Conservation (phyloP, 441 rosid genomes). For the Adansonia gregorii region DNA sequence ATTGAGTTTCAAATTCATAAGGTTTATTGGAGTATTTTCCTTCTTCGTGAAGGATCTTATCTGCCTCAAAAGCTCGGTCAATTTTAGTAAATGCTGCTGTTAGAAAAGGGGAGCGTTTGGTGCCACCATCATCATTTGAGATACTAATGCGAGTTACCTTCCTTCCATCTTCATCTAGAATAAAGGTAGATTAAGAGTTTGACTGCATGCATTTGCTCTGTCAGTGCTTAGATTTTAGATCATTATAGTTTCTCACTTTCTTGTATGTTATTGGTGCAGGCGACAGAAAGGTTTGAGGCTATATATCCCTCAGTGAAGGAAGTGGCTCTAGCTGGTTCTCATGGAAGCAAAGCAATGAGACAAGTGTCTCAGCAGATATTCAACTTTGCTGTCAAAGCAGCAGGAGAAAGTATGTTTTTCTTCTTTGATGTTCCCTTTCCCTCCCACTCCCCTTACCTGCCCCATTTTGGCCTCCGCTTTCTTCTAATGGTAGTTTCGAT, state of each 20-base stretch:
- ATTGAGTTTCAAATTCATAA: not conserved
- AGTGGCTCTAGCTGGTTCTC: slow-evolving; percentile 80
- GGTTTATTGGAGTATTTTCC: slow-evolving; percentile 23
- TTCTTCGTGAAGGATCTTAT: slow-evolving; percentile 57
- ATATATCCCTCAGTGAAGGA: slow-evolving; percentile 74
- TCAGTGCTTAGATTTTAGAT: slow-evolving; percentile 11
- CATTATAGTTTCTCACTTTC: slow-evolving; percentile 22
- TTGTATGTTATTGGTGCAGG: slow-evolving; percentile 48
- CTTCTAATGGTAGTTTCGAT: not conserved
- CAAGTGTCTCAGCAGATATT: slow-evolving; percentile 71
- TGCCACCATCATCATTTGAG: slow-evolving; percentile 82
- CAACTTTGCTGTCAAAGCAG: slow-evolving; percentile 56
- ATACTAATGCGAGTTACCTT: slow-evolving; percentile 66
- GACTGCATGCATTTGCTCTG: slow-evolving; percentile 16
- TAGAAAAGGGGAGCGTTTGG: slow-evolving; percentile 84
- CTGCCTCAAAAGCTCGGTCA: slow-evolving; percentile 69
- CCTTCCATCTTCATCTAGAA: slow-evolving; percentile 72
- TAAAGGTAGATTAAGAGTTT: slow-evolving; percentile 58
- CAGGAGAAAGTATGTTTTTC: slow-evolving; percentile 70
- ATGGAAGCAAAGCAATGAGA: slow-evolving; percentile 89
- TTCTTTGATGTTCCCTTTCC: not conserved
- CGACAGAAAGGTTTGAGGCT: slow-evolving; percentile 86
- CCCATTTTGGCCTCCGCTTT: not conserved
- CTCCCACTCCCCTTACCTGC: not conserved
- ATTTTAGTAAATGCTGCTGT: slow-evolving; percentile 78